These are phyloP conservation scores for Tulasnella sp. DNA, from an alignment of 768 basidiomycete genomes.

Conservation along the genomic window DNA sequence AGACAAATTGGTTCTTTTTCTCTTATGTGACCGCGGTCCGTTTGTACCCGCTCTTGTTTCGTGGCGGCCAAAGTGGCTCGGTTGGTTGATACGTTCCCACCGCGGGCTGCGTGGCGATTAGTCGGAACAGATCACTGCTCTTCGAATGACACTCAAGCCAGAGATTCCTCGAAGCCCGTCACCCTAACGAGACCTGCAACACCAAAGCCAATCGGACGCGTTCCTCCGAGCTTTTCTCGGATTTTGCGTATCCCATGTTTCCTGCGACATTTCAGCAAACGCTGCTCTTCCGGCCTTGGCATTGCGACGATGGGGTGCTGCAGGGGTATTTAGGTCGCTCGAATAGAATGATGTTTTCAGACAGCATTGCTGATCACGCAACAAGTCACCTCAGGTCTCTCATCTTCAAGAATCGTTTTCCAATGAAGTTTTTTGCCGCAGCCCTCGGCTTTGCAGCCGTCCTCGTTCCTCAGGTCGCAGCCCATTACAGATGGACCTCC, in stretches of 20 bases:
- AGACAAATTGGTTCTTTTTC: no score
- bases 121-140: not conserved
- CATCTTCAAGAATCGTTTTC: not conserved
- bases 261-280: not conserved
- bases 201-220: not conserved
- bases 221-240: not conserved
- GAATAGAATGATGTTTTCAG: no score
- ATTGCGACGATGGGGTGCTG: no score
- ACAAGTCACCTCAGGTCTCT: no score
- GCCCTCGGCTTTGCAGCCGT: not conserved
- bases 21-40: no score
- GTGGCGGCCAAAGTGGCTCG: no score
- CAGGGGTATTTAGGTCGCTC: no score
- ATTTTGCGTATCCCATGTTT: not conserved
- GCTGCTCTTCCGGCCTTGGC: not conserved
- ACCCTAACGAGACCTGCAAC: not conserved
- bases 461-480: not conserved
- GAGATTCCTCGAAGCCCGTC: not conserved
- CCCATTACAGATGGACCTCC: conserved; percentile 17
- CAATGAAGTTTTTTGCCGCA: not conserved
- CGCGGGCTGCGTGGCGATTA: not conserved
- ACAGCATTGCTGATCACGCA: no score
- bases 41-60: no score
- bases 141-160: not conserved
- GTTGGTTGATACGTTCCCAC: no score